Conservation (phyloP, 495 filamentous ascomycete genomes). For the Penicillium bialowiezense region DNA sequence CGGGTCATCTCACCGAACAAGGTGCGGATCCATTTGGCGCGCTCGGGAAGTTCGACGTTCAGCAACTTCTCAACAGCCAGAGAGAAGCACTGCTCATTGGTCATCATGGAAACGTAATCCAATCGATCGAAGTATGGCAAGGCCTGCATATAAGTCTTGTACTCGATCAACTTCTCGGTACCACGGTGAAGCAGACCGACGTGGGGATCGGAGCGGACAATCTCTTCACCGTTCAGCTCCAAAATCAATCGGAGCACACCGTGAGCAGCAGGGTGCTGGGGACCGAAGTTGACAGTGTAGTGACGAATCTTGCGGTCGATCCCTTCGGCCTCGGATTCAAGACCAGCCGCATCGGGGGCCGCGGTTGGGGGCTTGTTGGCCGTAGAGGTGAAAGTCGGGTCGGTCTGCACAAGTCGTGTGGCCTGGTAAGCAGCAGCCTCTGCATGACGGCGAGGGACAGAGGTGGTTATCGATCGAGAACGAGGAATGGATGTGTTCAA, state of each 20-base stretch:
- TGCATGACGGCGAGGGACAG: constrained; percentile 62
- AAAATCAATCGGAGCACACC: constrained; percentile 97
- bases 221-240: constrained; percentile 97
- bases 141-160: constrained; percentile 98
- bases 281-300: constrained; percentile 99
- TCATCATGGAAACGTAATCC: constrained; percentile 99
- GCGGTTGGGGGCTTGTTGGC: constrained; percentile 45
- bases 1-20: constrained; percentile 96
- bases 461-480: constrained; percentile 65
- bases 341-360: constrained; percentile 39
- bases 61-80: constrained; percentile 96
- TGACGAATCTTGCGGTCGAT: constrained; percentile 87
- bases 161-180: constrained; percentile 99
- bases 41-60: constrained; percentile 92
- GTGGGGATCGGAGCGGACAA: constrained; percentile 93
- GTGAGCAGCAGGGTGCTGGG: constrained; percentile 98
- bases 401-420: constrained; percentile 57
- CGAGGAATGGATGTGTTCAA: constrained; percentile 38
- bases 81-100: constrained; percentile 96
- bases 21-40: constrained; percentile 96
- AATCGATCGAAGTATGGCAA: constrained; percentile 98
- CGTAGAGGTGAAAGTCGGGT: constrained; percentile 53
- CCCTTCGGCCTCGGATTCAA: constrained; percentile 52
- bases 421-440: constrained; percentile 54
- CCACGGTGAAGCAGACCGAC: constrained; percentile 95